Evolutionary conservation across 2,329 filamentous ascomycete genomes (phyloP).

Genomic region (Colletotrichum lini): DNA sequence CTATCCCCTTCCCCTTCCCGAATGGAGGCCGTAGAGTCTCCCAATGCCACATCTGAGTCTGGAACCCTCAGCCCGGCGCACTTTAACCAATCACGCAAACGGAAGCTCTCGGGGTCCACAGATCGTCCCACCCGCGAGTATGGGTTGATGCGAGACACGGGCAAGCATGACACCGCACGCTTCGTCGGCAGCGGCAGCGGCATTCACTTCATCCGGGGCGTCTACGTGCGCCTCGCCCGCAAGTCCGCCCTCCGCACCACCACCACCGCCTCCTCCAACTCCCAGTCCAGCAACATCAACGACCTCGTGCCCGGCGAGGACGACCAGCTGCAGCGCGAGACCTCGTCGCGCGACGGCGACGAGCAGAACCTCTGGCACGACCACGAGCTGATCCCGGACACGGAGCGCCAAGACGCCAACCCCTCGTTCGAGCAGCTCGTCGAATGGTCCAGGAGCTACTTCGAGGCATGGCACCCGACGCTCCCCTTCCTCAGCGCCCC

Average conservation of each 20-base stretch:
- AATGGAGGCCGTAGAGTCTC: constrained; percentile 50
- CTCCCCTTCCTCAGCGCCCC: constrained; percentile 71
- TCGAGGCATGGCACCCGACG: constrained; percentile 70
- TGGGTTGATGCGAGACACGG: constrained; percentile 65
- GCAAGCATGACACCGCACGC: constrained; percentile 61
- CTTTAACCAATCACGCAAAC: constrained; percentile 48
- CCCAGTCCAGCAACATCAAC: constrained; percentile 42
- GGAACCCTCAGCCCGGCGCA: constrained; percentile 43
- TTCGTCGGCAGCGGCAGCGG: constrained; percentile 72
- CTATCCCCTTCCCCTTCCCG: neutral
- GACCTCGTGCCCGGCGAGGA: constrained; percentile 71
- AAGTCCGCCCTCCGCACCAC: constrained; percentile 39
- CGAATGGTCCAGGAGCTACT: constrained; percentile 66
- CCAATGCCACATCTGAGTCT: constrained; percentile 48
- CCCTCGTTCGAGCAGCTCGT: constrained; percentile 64
- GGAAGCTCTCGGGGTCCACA: constrained; percentile 48
- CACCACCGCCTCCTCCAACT: neutral
- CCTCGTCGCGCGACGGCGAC: constrained; percentile 32
- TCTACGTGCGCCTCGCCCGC: constrained; percentile 63
- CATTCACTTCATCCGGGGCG: constrained; percentile 71
- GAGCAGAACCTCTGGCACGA: constrained; percentile 53
- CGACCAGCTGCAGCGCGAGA: constrained; percentile 57
- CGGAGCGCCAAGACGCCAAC: constrained; percentile 16
- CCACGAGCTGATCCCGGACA: constrained; percentile 50
- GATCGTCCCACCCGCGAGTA: constrained; percentile 50